phyloP scores from a whole-genome alignment of 2,329 filamentous ascomycete genomes.

The Monosporascus sp. region DNA sequence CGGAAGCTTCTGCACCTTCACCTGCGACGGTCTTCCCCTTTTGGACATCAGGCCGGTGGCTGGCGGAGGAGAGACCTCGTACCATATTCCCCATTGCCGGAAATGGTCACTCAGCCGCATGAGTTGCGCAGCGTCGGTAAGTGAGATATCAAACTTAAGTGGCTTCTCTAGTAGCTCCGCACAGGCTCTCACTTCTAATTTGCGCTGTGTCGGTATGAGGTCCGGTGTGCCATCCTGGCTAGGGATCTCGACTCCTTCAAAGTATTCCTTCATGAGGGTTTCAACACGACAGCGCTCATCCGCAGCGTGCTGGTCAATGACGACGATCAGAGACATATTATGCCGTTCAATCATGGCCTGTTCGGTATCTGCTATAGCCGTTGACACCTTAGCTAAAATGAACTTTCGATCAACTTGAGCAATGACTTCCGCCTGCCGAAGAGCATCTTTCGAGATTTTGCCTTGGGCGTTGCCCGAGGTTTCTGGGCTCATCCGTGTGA shows the following conservation, averaged over 20 bases:
- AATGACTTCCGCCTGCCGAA: slow-evolving; percentile 62
- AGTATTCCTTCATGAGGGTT: slow-evolving; percentile 55
- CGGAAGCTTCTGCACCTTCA: slow-evolving; percentile 60
- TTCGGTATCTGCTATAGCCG: slow-evolving; percentile 9
- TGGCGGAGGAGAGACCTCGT: slow-evolving; percentile 36
- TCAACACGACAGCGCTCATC: slow-evolving; percentile 86
- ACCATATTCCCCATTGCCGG: slow-evolving; percentile 68
- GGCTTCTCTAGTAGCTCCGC: slow-evolving; percentile 43
- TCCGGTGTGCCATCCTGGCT: slow-evolving; percentile 1
- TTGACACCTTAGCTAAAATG: slow-evolving; percentile 61
- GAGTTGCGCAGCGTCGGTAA: slow-evolving; percentile 57
- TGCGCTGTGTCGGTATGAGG: background rate
- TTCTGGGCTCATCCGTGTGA: slow-evolving; percentile 10
- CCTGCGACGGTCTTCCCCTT: slow-evolving; percentile 7
- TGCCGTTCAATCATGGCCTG: background rate
- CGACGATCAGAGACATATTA: slow-evolving; percentile 47
- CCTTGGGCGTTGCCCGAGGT: slow-evolving; percentile 28
- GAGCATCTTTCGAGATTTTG: slow-evolving; percentile 56
- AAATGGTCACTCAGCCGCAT: slow-evolving; percentile 52
- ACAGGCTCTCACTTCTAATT: slow-evolving; percentile 13
- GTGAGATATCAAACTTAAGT: slow-evolving; percentile 60
- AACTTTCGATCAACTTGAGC: slow-evolving; percentile 89
- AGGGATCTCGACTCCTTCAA: slow-evolving; percentile 20
- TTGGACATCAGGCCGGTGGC: background rate
- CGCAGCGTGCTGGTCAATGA: slow-evolving; percentile 92